Evolutionary conservation across 1,284 basidiomycete genomes (phyloP).

Genomic region (Trichosporon inkin): DNA sequence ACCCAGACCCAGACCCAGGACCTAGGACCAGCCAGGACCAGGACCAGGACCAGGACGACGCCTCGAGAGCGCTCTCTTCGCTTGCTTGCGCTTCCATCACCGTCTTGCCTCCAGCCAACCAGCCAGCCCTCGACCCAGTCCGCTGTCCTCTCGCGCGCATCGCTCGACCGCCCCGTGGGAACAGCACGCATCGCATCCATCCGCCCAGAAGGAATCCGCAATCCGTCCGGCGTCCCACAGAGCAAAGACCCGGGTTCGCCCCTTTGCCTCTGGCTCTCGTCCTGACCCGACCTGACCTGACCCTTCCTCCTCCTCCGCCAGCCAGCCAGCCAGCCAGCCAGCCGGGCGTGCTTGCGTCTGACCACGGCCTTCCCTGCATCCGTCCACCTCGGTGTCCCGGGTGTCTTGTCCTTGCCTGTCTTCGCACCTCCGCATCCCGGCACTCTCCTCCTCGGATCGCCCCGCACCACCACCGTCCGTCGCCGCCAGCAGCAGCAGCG

Average conservation of each 20-base stretch:
- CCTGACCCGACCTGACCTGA: background rate
- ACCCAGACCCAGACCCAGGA: no score
- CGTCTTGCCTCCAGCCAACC: background rate
- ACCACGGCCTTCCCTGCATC: slow-evolving; percentile 3
- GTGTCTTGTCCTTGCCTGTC: background rate
- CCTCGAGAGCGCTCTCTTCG: no score
- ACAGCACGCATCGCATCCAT: background rate
- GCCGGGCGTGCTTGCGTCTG: slow-evolving; percentile 4
- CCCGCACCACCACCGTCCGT: background rate
- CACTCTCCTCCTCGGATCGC: no score
- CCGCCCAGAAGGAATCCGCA: background rate
- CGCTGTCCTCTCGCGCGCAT: background rate
- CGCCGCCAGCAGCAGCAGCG: background rate
- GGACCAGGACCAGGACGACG: no score
- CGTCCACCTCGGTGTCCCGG: background rate
- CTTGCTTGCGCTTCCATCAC: no score
- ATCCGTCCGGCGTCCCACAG: background rate
- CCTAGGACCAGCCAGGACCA: no score
- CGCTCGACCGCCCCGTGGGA: background rate
- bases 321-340: no score
- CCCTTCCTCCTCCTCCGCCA: slow-evolving; percentile 6
- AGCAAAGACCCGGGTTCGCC: slow-evolving; percentile 1
- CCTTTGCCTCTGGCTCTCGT: background rate
- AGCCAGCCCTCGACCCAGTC: background rate
- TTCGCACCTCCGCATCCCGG: background rate